phyloP scores from a whole-genome alignment of 495 filamentous ascomycete species.

The Aspergillus heteromorphus region DNA sequence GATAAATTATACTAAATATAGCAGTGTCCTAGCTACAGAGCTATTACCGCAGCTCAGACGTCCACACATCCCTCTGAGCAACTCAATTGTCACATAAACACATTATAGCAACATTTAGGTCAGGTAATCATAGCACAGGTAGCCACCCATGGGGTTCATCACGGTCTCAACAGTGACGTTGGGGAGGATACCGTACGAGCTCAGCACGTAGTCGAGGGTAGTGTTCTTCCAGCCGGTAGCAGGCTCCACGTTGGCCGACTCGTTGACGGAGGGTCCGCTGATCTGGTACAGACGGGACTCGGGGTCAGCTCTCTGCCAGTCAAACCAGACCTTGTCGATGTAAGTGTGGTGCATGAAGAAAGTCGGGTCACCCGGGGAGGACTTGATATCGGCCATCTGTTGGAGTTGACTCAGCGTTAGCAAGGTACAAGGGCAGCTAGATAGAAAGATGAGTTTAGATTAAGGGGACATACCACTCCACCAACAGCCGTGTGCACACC shows the following conservation, averaged over 20 bases:
- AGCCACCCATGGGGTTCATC: slow-evolving; percentile 33
- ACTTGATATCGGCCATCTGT: slow-evolving; percentile 14
- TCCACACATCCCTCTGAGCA: no score
- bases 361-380: slow-evolving; percentile 34
- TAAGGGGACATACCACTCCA: slow-evolving; percentile 9
- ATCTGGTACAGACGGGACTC: slow-evolving; percentile 16
- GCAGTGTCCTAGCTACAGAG: no score
- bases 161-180: slow-evolving; percentile 19
- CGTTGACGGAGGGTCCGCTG: slow-evolving; percentile 13
- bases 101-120: no score
- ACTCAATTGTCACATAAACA: no score
- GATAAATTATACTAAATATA: no score
- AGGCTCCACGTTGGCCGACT: slow-evolving; percentile 14
- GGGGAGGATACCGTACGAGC: slow-evolving; percentile 12
- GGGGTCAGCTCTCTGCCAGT: slow-evolving; percentile 44
- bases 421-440: no score
- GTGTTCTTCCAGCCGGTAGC: slow-evolving; percentile 14
- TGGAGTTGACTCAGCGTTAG: not conserved
- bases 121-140: slow-evolving; percentile 31
- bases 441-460: no score
- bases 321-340: slow-evolving; percentile 49
- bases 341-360: slow-evolving; percentile 52
- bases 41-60: no score
- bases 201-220: slow-evolving; percentile 14
- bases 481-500: slow-evolving; percentile 16